These are phyloP conservation scores for Candida smagusa DNA, from an alignment of 1,139 yeast species.

Conservation along the genomic window DNA sequence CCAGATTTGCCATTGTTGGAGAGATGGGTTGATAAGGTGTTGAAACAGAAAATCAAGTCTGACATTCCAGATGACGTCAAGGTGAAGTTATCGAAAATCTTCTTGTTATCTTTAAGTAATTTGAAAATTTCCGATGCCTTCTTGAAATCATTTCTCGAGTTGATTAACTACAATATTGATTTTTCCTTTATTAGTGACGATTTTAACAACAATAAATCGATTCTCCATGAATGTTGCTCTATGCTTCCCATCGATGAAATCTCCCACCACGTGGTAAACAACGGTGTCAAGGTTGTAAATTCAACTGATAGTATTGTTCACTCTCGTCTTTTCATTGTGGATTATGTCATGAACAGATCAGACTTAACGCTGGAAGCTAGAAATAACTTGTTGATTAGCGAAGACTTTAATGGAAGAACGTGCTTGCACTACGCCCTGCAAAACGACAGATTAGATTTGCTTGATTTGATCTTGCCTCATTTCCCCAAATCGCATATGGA, in stretches of 20 bases:
- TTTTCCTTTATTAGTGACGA: constrained; percentile 36
- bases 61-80: constrained; percentile 3
- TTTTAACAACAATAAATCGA: constrained; percentile 39
- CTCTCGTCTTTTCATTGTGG: constrained; percentile 38
- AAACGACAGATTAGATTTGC: constrained; percentile 55
- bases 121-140: constrained; percentile 48
- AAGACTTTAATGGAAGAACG: constrained; percentile 72
- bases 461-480: constrained; percentile 41
- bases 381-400: constrained; percentile 29
- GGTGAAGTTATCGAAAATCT: constrained; percentile 57
- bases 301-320: constrained; percentile 42
- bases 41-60: constrained; percentile 26
- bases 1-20: constrained; percentile 42
- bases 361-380: constrained; percentile 19
- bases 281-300: constrained; percentile 44
- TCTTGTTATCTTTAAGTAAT: constrained; percentile 59
- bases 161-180: constrained; percentile 43
- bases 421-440: constrained; percentile 90
- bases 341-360: constrained; percentile 24
- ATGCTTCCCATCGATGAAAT: constrained; percentile 32
- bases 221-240: constrained; percentile 46
- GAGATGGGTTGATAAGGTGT: constrained; percentile 51
- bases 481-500: constrained; percentile 44
- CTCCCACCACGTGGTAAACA: constrained; percentile 36
- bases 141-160: constrained; percentile 41